A percentile compares a stretch with the other conserved stretches of the same genome.
Conservation (phyloP, 2,329 filamentous ascomycete genomes). For the Fusarium anthophilum region DNA sequence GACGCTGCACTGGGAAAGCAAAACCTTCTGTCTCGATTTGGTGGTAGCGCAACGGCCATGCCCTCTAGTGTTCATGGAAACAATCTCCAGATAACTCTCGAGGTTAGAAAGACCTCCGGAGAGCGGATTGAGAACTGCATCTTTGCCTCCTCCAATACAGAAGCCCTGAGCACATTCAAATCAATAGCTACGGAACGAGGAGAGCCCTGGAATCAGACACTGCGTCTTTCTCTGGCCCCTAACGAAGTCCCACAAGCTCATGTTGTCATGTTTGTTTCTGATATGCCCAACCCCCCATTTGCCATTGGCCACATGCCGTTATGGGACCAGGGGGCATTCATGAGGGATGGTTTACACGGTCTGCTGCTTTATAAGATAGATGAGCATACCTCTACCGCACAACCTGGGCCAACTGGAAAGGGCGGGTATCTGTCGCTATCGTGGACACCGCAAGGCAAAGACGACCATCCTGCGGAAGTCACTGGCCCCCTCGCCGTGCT, state of each 20-base stretch:
- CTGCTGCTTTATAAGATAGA: constrained; percentile 91
- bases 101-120: constrained; percentile 82
- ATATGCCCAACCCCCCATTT: constrained; percentile 87
- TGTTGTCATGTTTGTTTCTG: constrained; percentile 87
- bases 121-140: constrained; percentile 90
- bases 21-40: constrained; percentile 71
- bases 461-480: constrained; percentile 76
- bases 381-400: constrained; percentile 80
- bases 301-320: constrained; percentile 92
- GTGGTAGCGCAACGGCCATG: constrained; percentile 79
- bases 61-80: constrained; percentile 69
- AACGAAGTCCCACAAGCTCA: constrained; percentile 85
- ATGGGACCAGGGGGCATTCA: constrained; percentile 92
- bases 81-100: constrained; percentile 88
- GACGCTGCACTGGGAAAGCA: constrained; percentile 83
- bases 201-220: constrained; percentile 86
- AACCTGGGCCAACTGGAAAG: constrained; percentile 70
- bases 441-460: constrained; percentile 76
- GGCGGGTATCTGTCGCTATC: constrained; percentile 88
- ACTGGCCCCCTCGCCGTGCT: constrained; percentile 84
- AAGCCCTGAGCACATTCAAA: constrained; percentile 84
- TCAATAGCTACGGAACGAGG: constrained; percentile 83
- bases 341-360: constrained; percentile 83
- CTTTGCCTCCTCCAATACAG: constrained; percentile 82
- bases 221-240: constrained; percentile 81